These are phyloP conservation scores for Isatis lusitanica DNA, from an alignment of 441 rosid genomes.

Conservation along the genomic window DNA sequence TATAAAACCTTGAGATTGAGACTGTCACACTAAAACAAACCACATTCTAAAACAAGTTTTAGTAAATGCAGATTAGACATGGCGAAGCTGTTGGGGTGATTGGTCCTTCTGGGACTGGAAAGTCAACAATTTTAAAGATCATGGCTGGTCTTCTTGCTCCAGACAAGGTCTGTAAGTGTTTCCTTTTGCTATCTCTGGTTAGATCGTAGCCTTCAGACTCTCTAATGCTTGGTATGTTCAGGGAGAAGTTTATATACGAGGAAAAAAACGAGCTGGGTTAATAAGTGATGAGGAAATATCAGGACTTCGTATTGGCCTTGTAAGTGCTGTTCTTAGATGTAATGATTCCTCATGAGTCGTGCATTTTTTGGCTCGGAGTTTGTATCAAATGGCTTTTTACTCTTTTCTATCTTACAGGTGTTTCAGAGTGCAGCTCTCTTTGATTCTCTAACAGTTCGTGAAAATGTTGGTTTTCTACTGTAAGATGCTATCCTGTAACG, in stretches of 20 bases:
- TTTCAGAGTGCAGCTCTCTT: constrained; percentile 98
- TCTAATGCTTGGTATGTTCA: constrained; percentile 35
- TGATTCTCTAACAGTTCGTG: constrained; percentile 93
- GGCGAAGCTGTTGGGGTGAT: constrained; percentile 98
- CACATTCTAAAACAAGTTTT: neutral
- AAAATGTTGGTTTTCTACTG: constrained; percentile 96
- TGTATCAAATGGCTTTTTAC: neutral
- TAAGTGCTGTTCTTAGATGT: constrained; percentile 24
- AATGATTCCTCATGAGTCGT: neutral
- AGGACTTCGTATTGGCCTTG: constrained; percentile 96
- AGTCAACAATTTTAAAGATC: constrained; percentile 88
- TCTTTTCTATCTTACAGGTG: constrained; percentile 49
- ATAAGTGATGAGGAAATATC: constrained; percentile 77
- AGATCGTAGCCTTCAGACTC: neutral
- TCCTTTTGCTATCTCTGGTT: neutral
- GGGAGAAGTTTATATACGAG: constrained; percentile 93
- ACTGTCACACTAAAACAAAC: neutral
- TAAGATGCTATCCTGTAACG: constrained; percentile 48
- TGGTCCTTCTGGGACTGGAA: constrained; percentile 98
- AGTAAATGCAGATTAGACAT: constrained; percentile 67
- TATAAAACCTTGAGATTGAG: neutral
- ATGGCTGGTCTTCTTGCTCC: constrained; percentile 98
- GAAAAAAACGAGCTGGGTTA: constrained; percentile 82
- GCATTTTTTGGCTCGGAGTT: neutral
- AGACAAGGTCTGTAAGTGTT: constrained; percentile 58